Base-by-base conservation (phyloP, 148 eudicot species). In the Linanthus parryae region DNA sequence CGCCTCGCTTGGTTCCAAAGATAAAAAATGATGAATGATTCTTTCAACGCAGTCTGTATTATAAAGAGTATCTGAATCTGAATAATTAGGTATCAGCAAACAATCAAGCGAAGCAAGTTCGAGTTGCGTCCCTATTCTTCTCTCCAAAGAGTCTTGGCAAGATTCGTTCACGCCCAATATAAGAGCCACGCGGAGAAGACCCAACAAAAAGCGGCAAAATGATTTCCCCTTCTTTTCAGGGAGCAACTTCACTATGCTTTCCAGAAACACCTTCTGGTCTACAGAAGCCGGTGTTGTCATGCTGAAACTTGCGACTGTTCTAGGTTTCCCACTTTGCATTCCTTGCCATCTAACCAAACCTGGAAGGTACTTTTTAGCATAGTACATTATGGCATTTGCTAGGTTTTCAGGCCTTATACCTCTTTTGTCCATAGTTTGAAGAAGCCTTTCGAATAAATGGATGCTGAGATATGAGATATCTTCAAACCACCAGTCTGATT, bases 401-500 rank as follows among this genome's bases (percentile, higher is more conserved):
- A 91, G 56, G 27, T 51, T 76, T 73, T 87, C 96, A 28, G 79
- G 81, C 50, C 80, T 60, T 57, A 91, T 77, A 10, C 96, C 94
- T 68, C 81, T 77, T 25, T 61, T 58, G 69, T 73, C 73, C 95
- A 91, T 83, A 10, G 85, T 73, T 51, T 46, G 63, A 8, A 87
- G 65, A 39, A 91, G 83, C 42, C 76, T 81, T 62, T 74, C 79
- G 64, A 91, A 91, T 58, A 91, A 66, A 44, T 36, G 43, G 48
- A 81, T 71, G 64, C 76, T 37, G 8, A 91, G 84, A 81, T 73
- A 79, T 13, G 98, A 83, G 20, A 83, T 55, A 34, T 91, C 98
- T 64, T 91, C 98, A 21, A 83, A 84, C 98, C 98, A 91, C 98
- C 98, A 87, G 44, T 83, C 77, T 8, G 98, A 84, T 63, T 87